These are phyloP conservation scores for Coniochaeta hoffmannii DNA, from an alignment of 2,329 filamentous ascomycete species.

Conservation along the genomic window DNA sequence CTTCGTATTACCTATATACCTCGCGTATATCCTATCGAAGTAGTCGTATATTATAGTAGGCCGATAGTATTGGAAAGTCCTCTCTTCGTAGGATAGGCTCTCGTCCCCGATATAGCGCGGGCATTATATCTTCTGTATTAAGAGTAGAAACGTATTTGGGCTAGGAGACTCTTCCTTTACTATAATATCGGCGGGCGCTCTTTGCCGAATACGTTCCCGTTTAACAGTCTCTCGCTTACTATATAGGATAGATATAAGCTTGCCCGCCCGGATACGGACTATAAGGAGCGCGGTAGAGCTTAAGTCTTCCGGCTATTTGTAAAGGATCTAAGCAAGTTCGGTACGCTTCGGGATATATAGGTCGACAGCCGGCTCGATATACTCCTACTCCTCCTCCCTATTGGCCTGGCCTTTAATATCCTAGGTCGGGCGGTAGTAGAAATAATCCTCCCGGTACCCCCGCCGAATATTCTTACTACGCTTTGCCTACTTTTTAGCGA, in stretches of 20 bases:
- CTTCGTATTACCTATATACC: background rate
- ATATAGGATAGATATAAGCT: background rate
- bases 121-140: conserved; percentile 9
- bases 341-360: background rate
- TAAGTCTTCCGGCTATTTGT: background rate
- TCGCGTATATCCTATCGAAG: background rate
- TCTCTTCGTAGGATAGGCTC: conserved; percentile 6
- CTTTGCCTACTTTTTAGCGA: conserved; percentile 14
- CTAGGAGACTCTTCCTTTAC: conserved; percentile 7
- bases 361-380: background rate
- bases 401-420: conserved; percentile 19
- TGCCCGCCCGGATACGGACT: background rate
- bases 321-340: background rate
- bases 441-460: conserved; percentile 20
- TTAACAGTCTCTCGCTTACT: conserved; percentile 3
- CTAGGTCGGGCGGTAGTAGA: conserved; percentile 13
- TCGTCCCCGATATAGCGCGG: conserved; percentile 9
- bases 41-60: conserved; percentile 4
- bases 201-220: conserved; percentile 4
- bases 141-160: conserved; percentile 8
- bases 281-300: background rate
- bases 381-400: conserved; percentile 1
- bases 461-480: conserved; percentile 10
- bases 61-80: conserved; percentile 7
- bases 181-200: conserved; percentile 1